phyloP scores from a whole-genome alignment of 345 rosid genomes.

The Camelina sativa region DNA sequence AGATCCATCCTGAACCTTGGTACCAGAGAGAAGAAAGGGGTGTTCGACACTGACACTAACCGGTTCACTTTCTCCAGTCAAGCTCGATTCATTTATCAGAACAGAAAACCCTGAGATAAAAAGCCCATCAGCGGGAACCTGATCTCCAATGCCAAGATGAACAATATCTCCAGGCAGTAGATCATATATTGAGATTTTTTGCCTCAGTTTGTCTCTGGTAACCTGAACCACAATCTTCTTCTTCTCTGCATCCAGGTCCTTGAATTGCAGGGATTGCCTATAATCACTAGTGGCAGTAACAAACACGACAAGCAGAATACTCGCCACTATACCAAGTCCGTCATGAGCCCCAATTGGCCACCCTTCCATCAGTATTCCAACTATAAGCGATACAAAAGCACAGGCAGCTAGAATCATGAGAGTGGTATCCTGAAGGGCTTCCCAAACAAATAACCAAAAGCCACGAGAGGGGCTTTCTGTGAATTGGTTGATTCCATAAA shows the following conservation, averaged over 20 bases:
- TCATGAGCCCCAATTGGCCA: conserved; percentile 81
- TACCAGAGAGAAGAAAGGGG: conserved; percentile 80
- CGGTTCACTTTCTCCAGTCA: conserved; percentile 76
- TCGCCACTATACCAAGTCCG: conserved; percentile 72
- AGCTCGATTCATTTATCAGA: conserved; percentile 69
- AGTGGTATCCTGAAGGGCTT: conserved; percentile 72
- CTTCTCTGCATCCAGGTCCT: conserved; percentile 71
- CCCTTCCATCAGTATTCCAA: conserved; percentile 74
- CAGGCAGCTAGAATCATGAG: conserved; percentile 69
- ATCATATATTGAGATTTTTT: conserved; percentile 67
- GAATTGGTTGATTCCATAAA: conserved; percentile 87
- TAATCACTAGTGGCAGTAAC: conserved; percentile 79
- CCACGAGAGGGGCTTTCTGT: conserved; percentile 75
- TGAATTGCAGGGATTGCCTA: conserved; percentile 69
- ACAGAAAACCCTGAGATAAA: conserved; percentile 62
- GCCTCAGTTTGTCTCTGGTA: conserved; percentile 60
- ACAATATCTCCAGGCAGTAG: conserved; percentile 80
- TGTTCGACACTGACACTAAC: conserved; percentile 46
- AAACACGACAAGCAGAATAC: conserved; percentile 70
- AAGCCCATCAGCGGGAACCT: conserved; percentile 83
- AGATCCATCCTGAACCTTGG: conserved; percentile 76
- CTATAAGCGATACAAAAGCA: conserved; percentile 65
- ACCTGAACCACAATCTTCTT: conserved; percentile 65
- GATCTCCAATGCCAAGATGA: conserved; percentile 74
- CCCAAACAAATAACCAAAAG: conserved; percentile 80